A percentile compares a stretch with the other conserved stretches of the same genome.
These are phyloP conservation scores for Ulmus americana DNA, from an alignment of 331 rosid species.

Conservation along the genomic window DNA sequence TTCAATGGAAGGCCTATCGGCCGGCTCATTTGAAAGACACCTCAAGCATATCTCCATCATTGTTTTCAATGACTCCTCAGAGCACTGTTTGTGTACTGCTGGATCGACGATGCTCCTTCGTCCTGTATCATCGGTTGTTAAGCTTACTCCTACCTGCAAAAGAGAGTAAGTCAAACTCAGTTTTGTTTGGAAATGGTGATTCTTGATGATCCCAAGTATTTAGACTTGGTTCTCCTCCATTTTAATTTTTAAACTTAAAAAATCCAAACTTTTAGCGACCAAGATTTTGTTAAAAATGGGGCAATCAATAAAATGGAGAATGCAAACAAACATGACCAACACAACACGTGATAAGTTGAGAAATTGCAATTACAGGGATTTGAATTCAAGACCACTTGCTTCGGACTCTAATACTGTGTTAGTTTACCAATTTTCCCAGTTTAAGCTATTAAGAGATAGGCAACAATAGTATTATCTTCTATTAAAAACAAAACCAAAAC, in stretches of 20 bases:
- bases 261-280: neutral
- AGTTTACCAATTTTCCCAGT: too few relatives aligned
- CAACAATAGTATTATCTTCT: too few relatives aligned
- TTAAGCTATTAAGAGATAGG: too few relatives aligned
- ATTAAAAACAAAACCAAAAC: too few relatives aligned
- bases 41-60: conserved; percentile 84
- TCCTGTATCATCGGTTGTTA: conserved; percentile 52
- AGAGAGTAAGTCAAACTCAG: conserved; percentile 9
- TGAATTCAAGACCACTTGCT: too few relatives aligned
- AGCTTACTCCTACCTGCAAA: conserved; percentile 64
- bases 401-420: too few relatives aligned
- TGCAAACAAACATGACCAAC: too few relatives aligned
- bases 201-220: neutral
- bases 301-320: too few relatives aligned
- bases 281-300: conserved; percentile 2
- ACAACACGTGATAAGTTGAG: too few relatives aligned
- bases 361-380: too few relatives aligned
- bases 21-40: conserved; percentile 50
- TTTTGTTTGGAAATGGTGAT: neutral
- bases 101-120: conserved; percentile 80
- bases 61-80: conserved; percentile 63
- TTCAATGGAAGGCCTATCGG: conserved; percentile 73
- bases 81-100: conserved; percentile 70
- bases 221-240: neutral
- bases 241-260: neutral